Evolutionary conservation across 2,329 filamentous ascomycete species (phyloP), one percentile per base, ranked within the genome.

Genomic region (Claviceps cyperi): DNA sequence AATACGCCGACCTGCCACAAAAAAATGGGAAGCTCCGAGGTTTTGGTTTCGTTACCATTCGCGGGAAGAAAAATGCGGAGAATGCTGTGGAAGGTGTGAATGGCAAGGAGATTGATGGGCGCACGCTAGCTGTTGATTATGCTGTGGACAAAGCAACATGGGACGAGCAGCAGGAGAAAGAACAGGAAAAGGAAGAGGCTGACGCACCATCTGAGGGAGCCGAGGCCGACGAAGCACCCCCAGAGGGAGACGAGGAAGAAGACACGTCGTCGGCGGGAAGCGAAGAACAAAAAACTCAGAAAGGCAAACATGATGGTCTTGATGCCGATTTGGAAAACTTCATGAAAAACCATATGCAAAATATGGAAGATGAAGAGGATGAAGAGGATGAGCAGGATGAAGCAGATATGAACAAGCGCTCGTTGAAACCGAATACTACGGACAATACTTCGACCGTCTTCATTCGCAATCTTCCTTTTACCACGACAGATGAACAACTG

Each of bases 61-160:
- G 90, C 52, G 88, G 90, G 41, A 82, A 77, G 61, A 91, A 89
- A 68, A 95, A 97, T 65, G 91, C 92, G 0, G 86, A 97, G 66
- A 88, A 82, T 64, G 92, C 92, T 2, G 74, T 98, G 51, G 80
- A 84, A 52, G 80, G 76, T 21, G 73, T 97, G 57, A 98, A 97
- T 66, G 92, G 91, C 52, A 96, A 87, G 64, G 80, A 85, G 53
- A 76, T 98, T 19, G 90, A 95, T 63, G 92, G 90, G 2, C 78
- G 92, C 59, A 84, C 83, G 8, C 67, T 98, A 53, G 92, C 91
- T 28, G 92, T 98, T 6, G 92, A 98, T 68, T 98, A 88, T 87
- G 91, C 94, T 35, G 89, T 97, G 3, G 88, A 96, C 53, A 95
- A 94, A 69, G 76, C 83, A 41, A 81, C 83, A 6, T 98, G 88